Percentiles rank a stretch among this genome's conserved stretches.
These are phyloP conservation scores for Zymoseptoria pseudotritici DNA, from an alignment of 2,329 filamentous ascomycete species.

Conservation along the genomic window DNA sequence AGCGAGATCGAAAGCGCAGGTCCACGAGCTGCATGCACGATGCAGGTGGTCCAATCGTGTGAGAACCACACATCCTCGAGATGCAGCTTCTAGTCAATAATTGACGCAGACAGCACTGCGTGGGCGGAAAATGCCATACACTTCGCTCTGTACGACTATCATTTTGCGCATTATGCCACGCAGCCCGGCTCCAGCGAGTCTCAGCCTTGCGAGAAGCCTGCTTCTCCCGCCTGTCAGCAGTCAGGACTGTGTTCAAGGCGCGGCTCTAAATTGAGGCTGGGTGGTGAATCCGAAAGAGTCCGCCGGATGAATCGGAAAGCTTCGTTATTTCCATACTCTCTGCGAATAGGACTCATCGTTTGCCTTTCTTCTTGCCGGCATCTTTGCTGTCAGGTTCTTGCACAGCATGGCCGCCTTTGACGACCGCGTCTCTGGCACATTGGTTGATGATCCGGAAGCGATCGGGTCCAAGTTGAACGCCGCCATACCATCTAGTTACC, in stretches of 20 bases:
- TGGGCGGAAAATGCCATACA: neutral
- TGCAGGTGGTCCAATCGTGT: neutral
- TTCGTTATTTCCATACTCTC: neutral
- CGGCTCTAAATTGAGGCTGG: neutral
- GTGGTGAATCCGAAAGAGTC: neutral
- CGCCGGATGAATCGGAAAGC: neutral
- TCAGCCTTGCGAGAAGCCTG: neutral
- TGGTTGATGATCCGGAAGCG: constrained; percentile 86
- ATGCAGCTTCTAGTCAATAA: neutral
- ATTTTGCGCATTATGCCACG: neutral
- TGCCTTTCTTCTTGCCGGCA: constrained; percentile 19
- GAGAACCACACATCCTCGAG: neutral
- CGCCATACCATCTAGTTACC: constrained; percentile 92
- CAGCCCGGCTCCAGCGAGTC: neutral
- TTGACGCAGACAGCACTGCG: neutral
- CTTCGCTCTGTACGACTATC: neutral
- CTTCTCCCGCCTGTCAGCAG: neutral
- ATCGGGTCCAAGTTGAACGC: constrained; percentile 78
- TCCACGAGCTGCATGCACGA: neutral
- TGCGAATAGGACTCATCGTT: constrained; percentile 9
- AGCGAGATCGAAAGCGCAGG: neutral
- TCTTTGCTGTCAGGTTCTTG: constrained; percentile 34
- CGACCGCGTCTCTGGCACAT: constrained; percentile 74
- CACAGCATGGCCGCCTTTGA: constrained; percentile 62
- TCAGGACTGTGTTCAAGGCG: neutral